phyloP scores from a whole-genome alignment of 441 rosid species.

The Manihot esculenta region DNA sequence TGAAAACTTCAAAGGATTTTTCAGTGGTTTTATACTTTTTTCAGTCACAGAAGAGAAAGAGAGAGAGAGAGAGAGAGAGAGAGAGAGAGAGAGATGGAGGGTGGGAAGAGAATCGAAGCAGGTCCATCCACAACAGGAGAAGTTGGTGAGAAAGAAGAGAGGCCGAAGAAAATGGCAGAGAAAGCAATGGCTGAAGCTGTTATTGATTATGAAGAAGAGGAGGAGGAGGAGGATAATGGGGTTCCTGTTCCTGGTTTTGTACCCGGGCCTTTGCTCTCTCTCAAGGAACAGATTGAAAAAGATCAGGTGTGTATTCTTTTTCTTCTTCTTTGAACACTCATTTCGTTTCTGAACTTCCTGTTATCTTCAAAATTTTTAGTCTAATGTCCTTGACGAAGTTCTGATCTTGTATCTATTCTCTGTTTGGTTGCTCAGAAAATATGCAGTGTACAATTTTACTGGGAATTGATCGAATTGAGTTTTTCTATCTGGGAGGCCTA shows the following conservation, averaged over 20 bases:
- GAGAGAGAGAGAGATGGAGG: slow-evolving; percentile 30
- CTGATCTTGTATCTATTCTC: neutral
- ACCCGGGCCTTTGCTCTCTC: slow-evolving; percentile 58
- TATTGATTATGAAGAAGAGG: slow-evolving; percentile 24
- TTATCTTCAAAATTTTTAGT: neutral
- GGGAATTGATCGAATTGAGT: neutral
- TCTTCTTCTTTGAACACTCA: neutral
- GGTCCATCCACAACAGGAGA: slow-evolving; percentile 36
- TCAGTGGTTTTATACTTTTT: neutral
- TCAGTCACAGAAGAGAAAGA: too few relatives aligned
- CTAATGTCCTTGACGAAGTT: neutral
- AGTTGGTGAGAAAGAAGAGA: slow-evolving; percentile 28
- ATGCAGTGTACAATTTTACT: neutral
- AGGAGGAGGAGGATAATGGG: slow-evolving; percentile 23
- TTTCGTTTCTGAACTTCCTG: too few relatives aligned
- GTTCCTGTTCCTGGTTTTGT: slow-evolving; percentile 37
- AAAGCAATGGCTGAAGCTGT: slow-evolving; percentile 18
- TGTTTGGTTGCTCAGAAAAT: slow-evolving; percentile 3
- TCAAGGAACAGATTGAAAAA: slow-evolving; percentile 62
- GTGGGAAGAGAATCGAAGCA: slow-evolving; percentile 38
- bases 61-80: neutral
- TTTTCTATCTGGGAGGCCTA: slow-evolving; percentile 1
- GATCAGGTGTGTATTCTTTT: slow-evolving; percentile 44
- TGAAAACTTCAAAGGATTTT: slow-evolving; percentile 22
- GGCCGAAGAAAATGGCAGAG: slow-evolving; percentile 29